Percentiles rank a stretch among this genome's conserved stretches.
Conservation (phyloP, 1,284 basidiomycete species). For the Leccinum laetum region DNA sequence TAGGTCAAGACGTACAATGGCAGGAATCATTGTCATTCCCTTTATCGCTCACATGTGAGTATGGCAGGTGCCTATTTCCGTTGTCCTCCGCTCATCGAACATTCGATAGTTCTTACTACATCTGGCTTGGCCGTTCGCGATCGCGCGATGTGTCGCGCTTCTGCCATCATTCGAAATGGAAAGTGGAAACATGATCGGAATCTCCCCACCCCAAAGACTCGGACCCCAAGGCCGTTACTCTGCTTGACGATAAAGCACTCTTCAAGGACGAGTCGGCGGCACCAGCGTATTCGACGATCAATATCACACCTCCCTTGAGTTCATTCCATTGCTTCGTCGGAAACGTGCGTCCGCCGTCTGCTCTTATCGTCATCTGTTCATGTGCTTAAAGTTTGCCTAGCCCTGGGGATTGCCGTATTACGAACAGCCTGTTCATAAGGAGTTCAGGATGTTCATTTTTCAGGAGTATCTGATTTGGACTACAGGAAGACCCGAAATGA, state of each 20-base stretch:
- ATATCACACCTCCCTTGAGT: constrained; percentile 59
- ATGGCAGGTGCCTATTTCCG: neutral
- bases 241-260: constrained; percentile 22
- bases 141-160: constrained; percentile 60
- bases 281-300: constrained; percentile 38
- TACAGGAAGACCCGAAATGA: constrained; percentile 81
- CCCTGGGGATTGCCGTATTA: constrained; percentile 79
- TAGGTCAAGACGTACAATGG: constrained; percentile 71
- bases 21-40: constrained; percentile 67
- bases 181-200: constrained; percentile 66
- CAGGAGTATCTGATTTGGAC: no score
- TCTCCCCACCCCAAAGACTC: constrained; percentile 1
- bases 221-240: constrained; percentile 33
- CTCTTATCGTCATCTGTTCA: neutral
- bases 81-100: neutral
- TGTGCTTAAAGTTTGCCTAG: constrained; percentile 31
- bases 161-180: constrained; percentile 70
- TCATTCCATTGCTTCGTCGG: constrained; percentile 78
- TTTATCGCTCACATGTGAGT: constrained; percentile 66
- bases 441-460: constrained; percentile 52
- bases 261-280: constrained; percentile 26
- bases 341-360: constrained; percentile 38
- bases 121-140: constrained; percentile 77
- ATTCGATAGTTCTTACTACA: constrained; percentile 60
- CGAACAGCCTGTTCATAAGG: constrained; percentile 70